Conservation (phyloP, 176 grass and related monocot genomes). For the Carex kokanica region DNA sequence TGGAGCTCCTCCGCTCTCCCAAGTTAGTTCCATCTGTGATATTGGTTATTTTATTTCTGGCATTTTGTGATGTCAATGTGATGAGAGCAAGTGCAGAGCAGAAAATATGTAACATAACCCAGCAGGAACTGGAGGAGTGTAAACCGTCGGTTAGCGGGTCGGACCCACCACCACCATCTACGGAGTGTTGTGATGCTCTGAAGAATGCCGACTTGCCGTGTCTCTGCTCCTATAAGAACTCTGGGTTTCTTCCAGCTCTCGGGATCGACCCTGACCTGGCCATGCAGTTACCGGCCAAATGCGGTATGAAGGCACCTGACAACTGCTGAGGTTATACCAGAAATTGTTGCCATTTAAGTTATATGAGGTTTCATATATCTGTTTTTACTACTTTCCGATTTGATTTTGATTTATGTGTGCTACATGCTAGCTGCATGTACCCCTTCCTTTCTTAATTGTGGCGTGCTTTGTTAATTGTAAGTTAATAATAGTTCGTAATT, state of each 20-base stretch:
- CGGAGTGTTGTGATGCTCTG: slow-evolving; percentile 42
- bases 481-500: too few relatives aligned
- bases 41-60: slow-evolving; percentile 4
- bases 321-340: slow-evolving; percentile 28
- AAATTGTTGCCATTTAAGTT: neutral
- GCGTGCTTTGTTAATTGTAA: too few relatives aligned
- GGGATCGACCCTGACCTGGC: slow-evolving; percentile 62
- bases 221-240: slow-evolving; percentile 60
- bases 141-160: slow-evolving; percentile 50
- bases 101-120: slow-evolving; percentile 50
- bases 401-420: too few relatives aligned
- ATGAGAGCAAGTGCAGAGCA: neutral
- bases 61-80: neutral
- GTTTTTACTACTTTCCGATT: too few relatives aligned
- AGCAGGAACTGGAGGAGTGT: slow-evolving; percentile 42
- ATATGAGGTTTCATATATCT: neutral
- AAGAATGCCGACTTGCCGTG: slow-evolving; percentile 41
- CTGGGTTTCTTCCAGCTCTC: slow-evolving; percentile 37
- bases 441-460: too few relatives aligned
- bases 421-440: too few relatives aligned
- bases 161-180: slow-evolving; percentile 33
- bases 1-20: neutral
- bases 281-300: slow-evolving; percentile 52
- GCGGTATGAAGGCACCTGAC: slow-evolving; percentile 30
- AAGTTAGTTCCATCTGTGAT: neutral